Base-by-base conservation (phyloP, 192 early-diverging fungal genomes). In the Coemansia sp. region DNA sequence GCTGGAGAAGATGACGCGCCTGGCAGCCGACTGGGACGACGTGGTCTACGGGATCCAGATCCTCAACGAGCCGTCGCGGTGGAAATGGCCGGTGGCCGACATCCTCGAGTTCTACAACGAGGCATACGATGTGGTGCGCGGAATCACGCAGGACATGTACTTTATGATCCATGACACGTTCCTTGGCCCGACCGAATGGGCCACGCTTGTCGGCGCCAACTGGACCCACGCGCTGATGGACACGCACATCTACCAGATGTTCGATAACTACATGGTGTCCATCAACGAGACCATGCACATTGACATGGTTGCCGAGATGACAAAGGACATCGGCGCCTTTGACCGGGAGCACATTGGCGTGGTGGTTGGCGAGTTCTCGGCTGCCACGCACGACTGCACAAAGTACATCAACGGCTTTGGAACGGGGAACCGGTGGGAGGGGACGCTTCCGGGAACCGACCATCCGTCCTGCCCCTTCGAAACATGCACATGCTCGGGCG, bases 331-430 rank as follows among this genome's bases (percentile, higher is more conserved):
- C 12, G 66, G 57, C 12, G 18, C 67, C 4, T 85, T 84, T 40
- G 70, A 74, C 32, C 66, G 74, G 8, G 57, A 77, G 4, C 74
- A 74, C 43, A 84, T 87, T 11, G 85, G 84, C 46, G 89, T 88
- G 8, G 87, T 92, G 65, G 89, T 90, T 1, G 90, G 90, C 18
- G 90, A 92, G 67, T 92, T 87, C 62, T 89, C 89, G 4, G 74
- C 87, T 0, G 89, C 89, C 26, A 88, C 85, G 5, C 89, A 87
- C 60, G 89, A 92, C 76, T 92, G 90, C 76, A 87, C 88, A 47
- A 89, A 87, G 37, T 90, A 86, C 64, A 77, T 92, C 58, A 92
- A 90, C 67, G 90, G 90, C 11, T 68, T 89, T 19, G 84, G 84
- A n/a, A 46, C 61, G 5, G 85, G 85, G 6, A 79, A 82, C 39